These are phyloP conservation scores for Aspergillus ellipticus DNA, from an alignment of 495 filamentous ascomycete genomes.

Conservation along the genomic window DNA sequence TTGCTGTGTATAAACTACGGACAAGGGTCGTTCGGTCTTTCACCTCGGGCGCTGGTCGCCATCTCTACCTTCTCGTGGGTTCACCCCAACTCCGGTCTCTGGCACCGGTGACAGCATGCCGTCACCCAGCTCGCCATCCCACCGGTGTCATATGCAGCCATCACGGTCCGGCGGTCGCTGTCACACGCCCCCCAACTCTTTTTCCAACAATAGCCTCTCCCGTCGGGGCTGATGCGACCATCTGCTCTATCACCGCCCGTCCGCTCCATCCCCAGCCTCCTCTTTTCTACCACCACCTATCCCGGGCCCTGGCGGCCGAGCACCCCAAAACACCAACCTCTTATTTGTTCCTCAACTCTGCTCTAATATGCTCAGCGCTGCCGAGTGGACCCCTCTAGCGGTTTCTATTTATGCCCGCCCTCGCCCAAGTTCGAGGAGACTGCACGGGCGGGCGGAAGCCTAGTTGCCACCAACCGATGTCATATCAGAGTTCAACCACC, in stretches of 20 bases:
- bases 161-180: background rate
- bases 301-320: background rate
- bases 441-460: too few relatives aligned
- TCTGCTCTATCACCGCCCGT: constrained; percentile 8
- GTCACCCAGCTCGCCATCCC: background rate
- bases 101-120: too few relatives aligned
- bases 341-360: background rate
- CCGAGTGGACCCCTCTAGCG: background rate
- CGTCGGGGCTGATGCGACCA: background rate
- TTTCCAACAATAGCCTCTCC: constrained; percentile 4
- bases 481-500: background rate
- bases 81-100: too few relatives aligned
- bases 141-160: background rate
- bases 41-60: too few relatives aligned
- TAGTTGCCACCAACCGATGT: background rate
- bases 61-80: too few relatives aligned
- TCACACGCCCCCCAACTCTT: background rate
- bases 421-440: too few relatives aligned
- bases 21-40: too few relatives aligned
- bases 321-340: background rate
- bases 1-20: too few relatives aligned
- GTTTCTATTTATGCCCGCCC: background rate
- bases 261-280: constrained; percentile 21
- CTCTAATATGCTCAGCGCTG: too few relatives aligned
- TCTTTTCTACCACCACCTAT: constrained; percentile 6